Evolutionary conservation across 1,139 yeast genomes (phyloP), one percentile per base, ranked within the genome.

Genomic region (Debaryomycetaceae sp.): DNA sequence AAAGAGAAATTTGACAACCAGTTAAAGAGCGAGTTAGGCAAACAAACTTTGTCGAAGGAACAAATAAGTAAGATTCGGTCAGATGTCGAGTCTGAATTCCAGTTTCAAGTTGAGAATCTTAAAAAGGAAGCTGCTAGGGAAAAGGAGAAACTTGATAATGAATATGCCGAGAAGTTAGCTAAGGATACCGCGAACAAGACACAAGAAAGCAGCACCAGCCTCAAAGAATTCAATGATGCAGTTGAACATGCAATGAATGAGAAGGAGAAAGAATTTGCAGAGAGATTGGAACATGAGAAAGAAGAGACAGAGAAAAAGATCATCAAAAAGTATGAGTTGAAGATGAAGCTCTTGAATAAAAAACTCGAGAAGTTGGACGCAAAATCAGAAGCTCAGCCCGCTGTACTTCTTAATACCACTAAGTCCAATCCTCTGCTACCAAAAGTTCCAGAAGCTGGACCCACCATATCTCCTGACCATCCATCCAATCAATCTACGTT

Each of bases 331-430:
- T 68, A 62, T 47, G 76, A 72, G 45, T 59, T 72, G 48, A 71
- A 70, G 51, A 59, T 73, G 52, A 68, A 66, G 46, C 71, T 69
- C 69, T 65, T 74, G 57, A 73, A 65, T 52, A 66, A 75, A 51
- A 73, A 70, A 54, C 59, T 70, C 35, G 77, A 72, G 38, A 65
- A 63, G 38, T 55, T 66, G 27, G 74, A 68, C 37, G 50, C 55
- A 34, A 51, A 57, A 37, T 54, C 53, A 31, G 51, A 57, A 37
- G 54, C 55, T 36, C 47, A 13, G 7, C 31, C 31, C 2, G 4
- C 31, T 8, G 20, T 17, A 17, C 20, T 17, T 17, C 20, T 17
- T 17, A 36, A 17, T 36, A 5, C 38, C 38, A 23, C 22, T 33
- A 46, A 24, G 17, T 45, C 13, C 3, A 8, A 7, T 27, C 8